phyloP scores from a whole-genome alignment of 2,329 filamentous ascomycete genomes.

The Tympanopsis confertula region DNA sequence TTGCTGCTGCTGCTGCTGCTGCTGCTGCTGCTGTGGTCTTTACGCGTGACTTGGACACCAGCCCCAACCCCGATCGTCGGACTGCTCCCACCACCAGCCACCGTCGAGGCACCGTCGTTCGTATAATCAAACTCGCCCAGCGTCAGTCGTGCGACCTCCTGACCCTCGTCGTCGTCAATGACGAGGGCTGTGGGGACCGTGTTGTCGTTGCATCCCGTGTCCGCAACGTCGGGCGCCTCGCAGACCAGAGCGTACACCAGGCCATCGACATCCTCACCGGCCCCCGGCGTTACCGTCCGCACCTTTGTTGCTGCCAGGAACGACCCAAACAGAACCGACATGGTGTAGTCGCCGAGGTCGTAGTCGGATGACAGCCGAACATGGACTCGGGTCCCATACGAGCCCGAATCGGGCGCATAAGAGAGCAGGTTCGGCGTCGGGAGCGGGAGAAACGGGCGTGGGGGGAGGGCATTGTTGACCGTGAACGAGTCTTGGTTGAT shows the following conservation, averaged over 20 bases:
- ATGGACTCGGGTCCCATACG: conserved; percentile 57
- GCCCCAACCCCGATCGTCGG: background rate
- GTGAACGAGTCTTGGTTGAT: conserved; percentile 44
- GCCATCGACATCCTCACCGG: conserved; percentile 40
- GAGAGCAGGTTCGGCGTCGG: conserved; percentile 54
- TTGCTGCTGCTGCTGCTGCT: too few species aligned
- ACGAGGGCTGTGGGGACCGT: conserved; percentile 43
- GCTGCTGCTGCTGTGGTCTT: conserved; percentile 24
- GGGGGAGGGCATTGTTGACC: conserved; percentile 50
- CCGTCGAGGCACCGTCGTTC: conserved; percentile 20
- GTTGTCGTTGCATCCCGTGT: conserved; percentile 34
- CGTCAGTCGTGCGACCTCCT: conserved; percentile 37
- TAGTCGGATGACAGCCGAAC: conserved; percentile 67
- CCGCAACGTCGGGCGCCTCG: conserved; percentile 52
- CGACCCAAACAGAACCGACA: conserved; percentile 50
- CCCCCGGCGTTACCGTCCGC: conserved; percentile 49
- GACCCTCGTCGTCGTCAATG: conserved; percentile 36
- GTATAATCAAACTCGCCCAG: conserved; percentile 31
- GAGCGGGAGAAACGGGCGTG: conserved; percentile 53
- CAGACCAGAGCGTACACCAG: conserved; percentile 64
- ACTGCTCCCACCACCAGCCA: conserved; percentile 11
- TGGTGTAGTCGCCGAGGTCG: conserved; percentile 52
- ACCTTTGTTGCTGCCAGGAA: conserved; percentile 69
- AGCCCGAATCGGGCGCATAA: conserved; percentile 58
- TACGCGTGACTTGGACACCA: conserved; percentile 21